Evolutionary conservation across 2,329 filamentous ascomycete genomes (phyloP).

Genomic region (Macrophomina tecta): DNA sequence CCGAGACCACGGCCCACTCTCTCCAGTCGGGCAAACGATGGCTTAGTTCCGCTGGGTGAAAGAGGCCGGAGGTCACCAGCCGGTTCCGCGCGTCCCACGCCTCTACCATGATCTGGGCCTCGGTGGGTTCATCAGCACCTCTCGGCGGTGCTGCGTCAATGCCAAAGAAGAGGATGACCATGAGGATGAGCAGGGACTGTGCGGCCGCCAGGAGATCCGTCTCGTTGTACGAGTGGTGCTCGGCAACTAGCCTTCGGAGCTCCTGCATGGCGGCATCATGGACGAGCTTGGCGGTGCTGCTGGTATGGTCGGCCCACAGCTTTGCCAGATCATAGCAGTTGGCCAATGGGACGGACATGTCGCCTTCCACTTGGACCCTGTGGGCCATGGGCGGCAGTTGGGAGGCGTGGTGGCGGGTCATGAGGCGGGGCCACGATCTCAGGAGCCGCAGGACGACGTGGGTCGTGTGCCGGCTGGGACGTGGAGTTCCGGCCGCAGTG

Average conservation of each 20-base stretch:
- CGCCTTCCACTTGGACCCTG: background rate
- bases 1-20: background rate
- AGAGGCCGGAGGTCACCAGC: background rate
- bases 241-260: background rate
- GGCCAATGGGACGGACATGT: background rate
- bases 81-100: background rate
- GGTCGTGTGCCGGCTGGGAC: background rate
- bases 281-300: background rate
- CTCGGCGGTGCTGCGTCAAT: background rate
- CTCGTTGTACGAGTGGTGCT: background rate
- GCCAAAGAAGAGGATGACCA: background rate
- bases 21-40: background rate
- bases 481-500: background rate
- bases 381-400: background rate
- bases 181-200: background rate
- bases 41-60: background rate
- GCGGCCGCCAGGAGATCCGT: background rate
- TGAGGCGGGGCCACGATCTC: background rate
- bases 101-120: background rate
- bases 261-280: background rate
- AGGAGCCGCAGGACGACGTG: background rate
- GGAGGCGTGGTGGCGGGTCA: background rate
- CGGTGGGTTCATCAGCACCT: background rate
- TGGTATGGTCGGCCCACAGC: background rate
- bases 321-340: background rate